Base-by-base conservation (phyloP, 2,329 filamentous ascomycete species). In the Botryotinia calthae region DNA sequence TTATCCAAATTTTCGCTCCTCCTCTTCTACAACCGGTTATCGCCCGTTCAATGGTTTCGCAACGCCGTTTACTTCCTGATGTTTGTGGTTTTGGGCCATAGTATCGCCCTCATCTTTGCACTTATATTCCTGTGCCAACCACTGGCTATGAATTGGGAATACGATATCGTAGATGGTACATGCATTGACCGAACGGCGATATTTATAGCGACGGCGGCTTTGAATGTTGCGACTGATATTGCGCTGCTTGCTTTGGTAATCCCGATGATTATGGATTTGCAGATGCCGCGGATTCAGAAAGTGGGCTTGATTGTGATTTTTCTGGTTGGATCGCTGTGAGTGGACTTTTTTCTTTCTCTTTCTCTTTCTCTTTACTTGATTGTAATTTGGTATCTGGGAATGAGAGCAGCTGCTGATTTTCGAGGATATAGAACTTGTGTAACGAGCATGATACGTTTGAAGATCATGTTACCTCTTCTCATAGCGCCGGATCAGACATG, bases 221-320 rank as follows among this genome's bases (percentile, higher is more conserved):
- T 72, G 31, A 68, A 68, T 31, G 37, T 72, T 18, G 48, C 51
- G 28, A 68, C 70, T 2, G 63, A 72, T 59, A 22, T 72, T 7
- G 46, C 44, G 9, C 40, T 72, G n/a, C 56, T 72, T 4, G 28
- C 40, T 6, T 22, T 72, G 9, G 51, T 65, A 4, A 51, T 72
- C 20, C 70, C 63, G 9, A 67, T 40, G 61, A 48, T 72, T 25
- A 25, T 61, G 9, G 48, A 59, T 46, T 68, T 72, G 16, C 63
- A 54, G 22, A 67, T 72, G 63, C 70, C 70, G 16, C 28, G 42
- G 16, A 25, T 48, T 12, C 48, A 72, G 42, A 72, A 72, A 61
- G 37, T 59, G 7, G 70, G 71, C 28, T 58, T 71, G 37, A 67
- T 67, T 71, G 20, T 67, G 42, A 71, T 64, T 25, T 56, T 73